phyloP scores from a whole-genome alignment of 176 grass and related monocot genomes.

The Thalia dealbata region DNA sequence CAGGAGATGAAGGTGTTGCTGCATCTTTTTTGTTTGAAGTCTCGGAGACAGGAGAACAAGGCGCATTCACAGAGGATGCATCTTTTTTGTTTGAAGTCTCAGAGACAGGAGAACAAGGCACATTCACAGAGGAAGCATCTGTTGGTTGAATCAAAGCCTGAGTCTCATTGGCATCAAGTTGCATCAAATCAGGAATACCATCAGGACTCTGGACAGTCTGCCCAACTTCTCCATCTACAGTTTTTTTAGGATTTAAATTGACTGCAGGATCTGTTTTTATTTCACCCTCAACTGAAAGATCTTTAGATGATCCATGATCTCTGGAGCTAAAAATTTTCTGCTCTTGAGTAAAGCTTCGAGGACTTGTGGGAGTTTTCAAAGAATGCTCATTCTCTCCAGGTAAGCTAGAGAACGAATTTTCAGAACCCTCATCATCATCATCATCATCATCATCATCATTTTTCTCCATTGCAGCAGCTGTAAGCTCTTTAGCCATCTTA shows the following conservation, averaged over 20 bases:
- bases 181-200: slow-evolving; percentile 5
- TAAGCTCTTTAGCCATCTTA: slow-evolving; percentile 86
- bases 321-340: slow-evolving; percentile 85
- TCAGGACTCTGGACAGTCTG: slow-evolving; percentile 35
- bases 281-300: slow-evolving; percentile 40
- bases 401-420: slow-evolving; percentile 72
- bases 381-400: slow-evolving; percentile 67
- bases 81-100: slow-evolving; percentile 66
- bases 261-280: slow-evolving; percentile 43
- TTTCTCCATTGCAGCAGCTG: slow-evolving; percentile 45
- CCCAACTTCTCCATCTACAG: slow-evolving; percentile 42
- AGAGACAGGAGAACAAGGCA: slow-evolving; percentile 64
- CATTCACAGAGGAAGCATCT: slow-evolving; percentile 52
- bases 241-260: slow-evolving; percentile 23
- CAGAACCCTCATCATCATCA: slow-evolving; percentile 53
- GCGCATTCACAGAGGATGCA: slow-evolving; percentile 47
- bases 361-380: slow-evolving; percentile 59
- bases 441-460: slow-evolving; percentile 61
- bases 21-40: slow-evolving; percentile 55
- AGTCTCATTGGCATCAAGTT: slow-evolving; percentile 38
- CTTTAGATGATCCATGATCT: slow-evolving; percentile 32
- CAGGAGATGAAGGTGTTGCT: slow-evolving; percentile 72
- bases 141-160: slow-evolving; percentile 28
- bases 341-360: slow-evolving; percentile 68
- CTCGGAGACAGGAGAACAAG: slow-evolving; percentile 71